Evolutionary conservation across 768 basidiomycete genomes (phyloP).

Genomic region (Kwoniella europaea): DNA sequence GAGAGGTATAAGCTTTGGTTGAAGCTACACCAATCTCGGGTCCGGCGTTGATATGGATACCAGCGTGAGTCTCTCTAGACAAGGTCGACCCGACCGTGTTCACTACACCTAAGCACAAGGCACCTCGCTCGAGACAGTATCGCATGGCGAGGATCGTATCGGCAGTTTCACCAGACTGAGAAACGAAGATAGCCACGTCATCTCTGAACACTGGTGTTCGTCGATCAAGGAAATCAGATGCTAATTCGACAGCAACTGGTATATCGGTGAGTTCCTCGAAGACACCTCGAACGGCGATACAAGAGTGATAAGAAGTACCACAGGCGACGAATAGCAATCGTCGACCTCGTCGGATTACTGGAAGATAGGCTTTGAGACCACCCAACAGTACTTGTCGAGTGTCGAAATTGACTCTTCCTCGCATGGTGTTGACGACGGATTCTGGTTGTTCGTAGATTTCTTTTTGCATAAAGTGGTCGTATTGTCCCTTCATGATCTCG

Average conservation of each 20-base stretch:
- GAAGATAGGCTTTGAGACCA: conserved; percentile 91
- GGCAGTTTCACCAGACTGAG: conserved; percentile 97
- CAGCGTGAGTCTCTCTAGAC: conserved; percentile 97
- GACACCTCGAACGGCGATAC: conserved; percentile 92
- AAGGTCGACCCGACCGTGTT: conserved; percentile 98
- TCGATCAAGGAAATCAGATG: conserved; percentile 96
- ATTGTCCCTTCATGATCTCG: conserved; percentile 99
- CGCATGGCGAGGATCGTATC: conserved; percentile 95
- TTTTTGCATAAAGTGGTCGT: conserved; percentile 99
- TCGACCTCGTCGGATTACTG: conserved; percentile 91
- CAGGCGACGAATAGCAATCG: conserved; percentile 98
- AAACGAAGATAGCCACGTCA: conserved; percentile 93
- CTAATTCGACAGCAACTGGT: conserved; percentile 93
- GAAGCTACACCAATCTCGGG: conserved; percentile 99
- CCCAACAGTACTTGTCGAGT: conserved; percentile 87
- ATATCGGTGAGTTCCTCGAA: conserved; percentile 99
- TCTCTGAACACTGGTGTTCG: conserved; percentile 99
- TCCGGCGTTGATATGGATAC: conserved; percentile 92
- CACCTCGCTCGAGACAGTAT: conserved; percentile 95
- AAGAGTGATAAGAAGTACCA: conserved; percentile 97
- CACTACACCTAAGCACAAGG: conserved; percentile 94
- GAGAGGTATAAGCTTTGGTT: conserved; percentile 99
- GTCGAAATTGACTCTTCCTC: conserved; percentile 99
- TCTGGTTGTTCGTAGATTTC: conserved; percentile 99
- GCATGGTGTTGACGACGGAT: conserved; percentile 99